Base-by-base conservation (phyloP, 345 rosid genomes). In the Citrus sinensis region DNA sequence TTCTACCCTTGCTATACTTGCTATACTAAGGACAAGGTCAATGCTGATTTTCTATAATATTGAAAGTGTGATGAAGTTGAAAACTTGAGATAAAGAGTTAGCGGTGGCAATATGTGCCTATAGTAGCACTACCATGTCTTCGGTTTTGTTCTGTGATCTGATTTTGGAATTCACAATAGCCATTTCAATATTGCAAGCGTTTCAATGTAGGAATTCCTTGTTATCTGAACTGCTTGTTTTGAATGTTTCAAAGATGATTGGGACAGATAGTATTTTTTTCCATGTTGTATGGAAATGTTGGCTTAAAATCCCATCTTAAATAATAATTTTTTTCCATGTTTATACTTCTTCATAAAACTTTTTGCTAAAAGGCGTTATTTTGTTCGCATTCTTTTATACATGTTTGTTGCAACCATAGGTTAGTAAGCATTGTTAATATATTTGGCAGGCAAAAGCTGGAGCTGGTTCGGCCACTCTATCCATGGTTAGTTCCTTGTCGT, bases 401-500 rank as follows among this genome's bases (percentile, higher is more conserved):
- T 42, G 32, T 29, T 10, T 71, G 59, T 49, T 71, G 24, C 49
- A 63, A 49, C 24, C 13, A 24, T 37, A 37, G 25, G 32, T 71
- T 42, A 77, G 55, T 37, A 29, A 64, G 51, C 59, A 10, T 71
- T 55, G 10, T 49, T 60, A 70, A 73, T 69, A 35, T 67, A 30
- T 42, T 72, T 80, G 85, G 82, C 87, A 96, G 99, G 99, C 99
- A 73, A 96, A 92, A 87, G 97, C 99, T 85, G 99, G 99, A 59
- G 60, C 97, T 63, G 99, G 98, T 78, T 96, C 99, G 60, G 99
- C 99, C 40, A 96, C 99, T 42, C 83, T 94, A 46, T 96, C 99
- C 0, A 96, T 96, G 99, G 99, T 96, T 70, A 55, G 62, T 54
- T 30, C 56, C 56, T 30, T 64, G n/a, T 35, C 8, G 13, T 13